Conservation (phyloP, 805 yeast genomes). For the Suhomyces tanzawaensis region DNA sequence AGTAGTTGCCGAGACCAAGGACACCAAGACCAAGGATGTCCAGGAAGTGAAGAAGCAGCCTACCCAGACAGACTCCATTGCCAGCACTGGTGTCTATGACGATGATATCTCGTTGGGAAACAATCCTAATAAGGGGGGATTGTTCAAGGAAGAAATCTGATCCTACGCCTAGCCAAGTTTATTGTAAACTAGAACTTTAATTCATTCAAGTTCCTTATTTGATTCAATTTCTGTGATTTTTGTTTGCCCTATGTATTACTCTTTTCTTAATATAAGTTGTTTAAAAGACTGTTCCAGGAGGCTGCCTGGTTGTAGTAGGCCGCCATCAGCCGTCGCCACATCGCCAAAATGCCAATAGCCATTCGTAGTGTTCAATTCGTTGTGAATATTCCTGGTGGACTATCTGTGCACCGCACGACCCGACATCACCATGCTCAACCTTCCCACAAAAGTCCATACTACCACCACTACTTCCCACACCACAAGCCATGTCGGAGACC, state of each 20-base stretch:
- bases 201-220: neutral
- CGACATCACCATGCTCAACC: neutral
- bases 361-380: no score
- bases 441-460: no score
- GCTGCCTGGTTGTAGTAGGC: no score
- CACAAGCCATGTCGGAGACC: slow-evolving; percentile 1
- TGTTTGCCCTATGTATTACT: slow-evolving; percentile 5
- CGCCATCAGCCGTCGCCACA: no score
- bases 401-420: neutral
- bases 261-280: slow-evolving; percentile 5
- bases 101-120: slow-evolving; percentile 32
- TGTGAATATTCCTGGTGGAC: no score
- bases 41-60: neutral
- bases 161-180: neutral
- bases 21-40: slow-evolving; percentile 4
- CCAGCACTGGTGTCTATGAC: slow-evolving; percentile 14
- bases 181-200: slow-evolving; percentile 4
- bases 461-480: no score
- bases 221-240: slow-evolving; percentile 1
- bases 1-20: slow-evolving; percentile 12
- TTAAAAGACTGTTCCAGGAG: no score
- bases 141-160: slow-evolving; percentile 43
- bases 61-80: slow-evolving; percentile 6
- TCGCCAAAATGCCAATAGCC: no score
- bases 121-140: slow-evolving; percentile 31